phyloP scores from a whole-genome alignment of 108 stramenopile genomes.

The Nitzschia palea region DNA sequence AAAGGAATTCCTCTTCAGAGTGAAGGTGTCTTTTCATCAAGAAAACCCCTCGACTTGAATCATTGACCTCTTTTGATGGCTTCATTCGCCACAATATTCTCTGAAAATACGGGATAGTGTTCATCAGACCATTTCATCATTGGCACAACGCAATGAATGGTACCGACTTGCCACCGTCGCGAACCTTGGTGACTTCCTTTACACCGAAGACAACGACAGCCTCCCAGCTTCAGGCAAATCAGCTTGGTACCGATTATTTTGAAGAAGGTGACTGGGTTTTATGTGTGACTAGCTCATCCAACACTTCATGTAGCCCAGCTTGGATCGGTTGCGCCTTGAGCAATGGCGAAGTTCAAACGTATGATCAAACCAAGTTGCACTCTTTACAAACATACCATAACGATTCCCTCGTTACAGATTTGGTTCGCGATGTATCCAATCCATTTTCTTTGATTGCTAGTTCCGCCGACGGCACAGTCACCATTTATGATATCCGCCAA shows the following conservation, averaged over 20 bases:
- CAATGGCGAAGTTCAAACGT: conserved; percentile 53
- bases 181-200: conserved; percentile 54
- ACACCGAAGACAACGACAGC: conserved; percentile 33
- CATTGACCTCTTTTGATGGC: too few relatives aligned
- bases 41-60: too few relatives aligned
- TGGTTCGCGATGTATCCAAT: conserved; percentile 25
- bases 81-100: too few relatives aligned
- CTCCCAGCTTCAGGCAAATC: conserved; percentile 8
- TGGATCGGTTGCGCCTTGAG: conserved; percentile 52
- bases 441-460: conserved; percentile 47
- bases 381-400: conserved; percentile 28
- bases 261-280: conserved; percentile 66
- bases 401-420: conserved; percentile 20
- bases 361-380: conserved; percentile 45
- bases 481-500: conserved; percentile 64
- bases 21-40: too few relatives aligned
- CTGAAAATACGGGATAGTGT: too few relatives aligned
- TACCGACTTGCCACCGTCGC: conserved; percentile 17
- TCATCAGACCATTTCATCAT: too few relatives aligned
- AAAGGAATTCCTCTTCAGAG: too few relatives aligned
- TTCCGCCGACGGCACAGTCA: conserved; percentile 58
- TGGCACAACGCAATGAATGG: neutral
- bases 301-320: neutral
- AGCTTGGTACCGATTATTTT: conserved; percentile 12
- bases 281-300: conserved; percentile 18